Base-by-base conservation (phyloP, 2,329 filamentous ascomycete genomes). In the Neocucurbitaria cava region DNA sequence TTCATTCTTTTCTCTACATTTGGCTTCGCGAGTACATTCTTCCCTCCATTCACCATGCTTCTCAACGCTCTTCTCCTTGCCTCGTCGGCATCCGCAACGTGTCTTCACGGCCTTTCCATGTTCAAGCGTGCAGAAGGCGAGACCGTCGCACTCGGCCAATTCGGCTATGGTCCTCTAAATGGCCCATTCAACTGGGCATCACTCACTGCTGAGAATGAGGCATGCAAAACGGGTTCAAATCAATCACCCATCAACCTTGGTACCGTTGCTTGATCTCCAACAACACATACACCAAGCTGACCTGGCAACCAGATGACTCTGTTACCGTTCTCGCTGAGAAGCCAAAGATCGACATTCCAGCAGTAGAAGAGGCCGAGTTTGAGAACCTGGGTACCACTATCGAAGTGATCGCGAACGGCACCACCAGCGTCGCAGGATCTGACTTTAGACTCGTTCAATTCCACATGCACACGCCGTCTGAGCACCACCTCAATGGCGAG, bases 391-490 rank as follows among this genome's bases (percentile, higher is more conserved):
- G 83, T 42, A 83, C 82, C 23, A 86, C 83, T 0, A 78, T 87
- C 47, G 82, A 86, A 74, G 79, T 85, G 52, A 74, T 85, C 26
- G 81, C 81, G 52, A 81, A 80, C 45, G 83, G 82, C 26, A 81
- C 76, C 10, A 77, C 84, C 3, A 73, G 61, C 0, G 66, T 81
- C 21, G 72, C 63, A 1, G 76, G 74, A 26, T 69, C 69, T 15
- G 65, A 74, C 15, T 85, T 80, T 68, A 65, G 60, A 0, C 74
- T 86, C 13, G 73, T 72, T 42, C 84, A 87, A 61, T 86, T 86
- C 74, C 85, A 87, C 70, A 84, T 87, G 73, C 85, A 87, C 65
- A 82, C 83, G 0, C 84, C 85, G 0, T 83, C 82, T 39, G 85
- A 87, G 76, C 85, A 87, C 62, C 78, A 80, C 42, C 74, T 86